These are phyloP conservation scores for Globisporangium echinulatum DNA, from an alignment of 352 stramenopile species.

Conservation along the genomic window DNA sequence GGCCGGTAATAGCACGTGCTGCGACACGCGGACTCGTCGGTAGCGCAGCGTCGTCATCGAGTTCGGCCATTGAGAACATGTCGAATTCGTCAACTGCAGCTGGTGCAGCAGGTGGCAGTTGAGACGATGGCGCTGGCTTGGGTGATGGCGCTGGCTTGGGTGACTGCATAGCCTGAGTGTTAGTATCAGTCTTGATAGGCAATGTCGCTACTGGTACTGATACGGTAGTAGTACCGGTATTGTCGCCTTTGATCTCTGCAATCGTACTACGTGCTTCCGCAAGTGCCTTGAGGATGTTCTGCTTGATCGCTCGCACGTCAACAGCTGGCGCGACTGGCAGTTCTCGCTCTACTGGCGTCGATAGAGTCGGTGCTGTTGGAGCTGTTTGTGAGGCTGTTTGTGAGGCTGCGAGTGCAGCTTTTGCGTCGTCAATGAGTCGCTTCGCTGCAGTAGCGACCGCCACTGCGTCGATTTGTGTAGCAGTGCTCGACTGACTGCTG, in stretches of 20 bases:
- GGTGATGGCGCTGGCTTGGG: not conserved
- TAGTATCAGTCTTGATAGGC: not conserved
- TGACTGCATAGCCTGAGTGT: slow-evolving; percentile 1
- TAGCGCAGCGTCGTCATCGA: slow-evolving; percentile 40
- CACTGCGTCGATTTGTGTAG: not conserved
- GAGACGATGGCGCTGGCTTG: not conserved
- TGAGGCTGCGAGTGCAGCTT: not conserved
- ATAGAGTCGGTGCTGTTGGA: not conserved
- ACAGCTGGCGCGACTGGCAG: slow-evolving; percentile 16
- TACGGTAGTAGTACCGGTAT: not conserved
- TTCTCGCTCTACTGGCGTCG: too few relatives aligned
- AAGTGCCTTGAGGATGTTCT: slow-evolving; percentile 73
- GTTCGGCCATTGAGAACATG: slow-evolving; percentile 81
- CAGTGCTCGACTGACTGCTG: slow-evolving; percentile 5
- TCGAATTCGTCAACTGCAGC: slow-evolving; percentile 70
- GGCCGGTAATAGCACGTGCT: slow-evolving; percentile 25
- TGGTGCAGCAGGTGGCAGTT: not conserved
- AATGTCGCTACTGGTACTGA: too few relatives aligned
- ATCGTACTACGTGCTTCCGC: slow-evolving; percentile 71
- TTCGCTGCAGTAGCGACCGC: slow-evolving; percentile 3
- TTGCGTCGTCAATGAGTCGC: slow-evolving; percentile 12
- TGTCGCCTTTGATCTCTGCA: slow-evolving; percentile 44
- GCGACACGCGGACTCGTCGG: slow-evolving; percentile 17
- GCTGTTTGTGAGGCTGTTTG: not conserved
- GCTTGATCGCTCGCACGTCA: slow-evolving; percentile 73